Evolutionary conservation across 768 basidiomycete species (phyloP), one percentile per base, ranked within the genome.

Genomic region (Tulasnella sp.): DNA sequence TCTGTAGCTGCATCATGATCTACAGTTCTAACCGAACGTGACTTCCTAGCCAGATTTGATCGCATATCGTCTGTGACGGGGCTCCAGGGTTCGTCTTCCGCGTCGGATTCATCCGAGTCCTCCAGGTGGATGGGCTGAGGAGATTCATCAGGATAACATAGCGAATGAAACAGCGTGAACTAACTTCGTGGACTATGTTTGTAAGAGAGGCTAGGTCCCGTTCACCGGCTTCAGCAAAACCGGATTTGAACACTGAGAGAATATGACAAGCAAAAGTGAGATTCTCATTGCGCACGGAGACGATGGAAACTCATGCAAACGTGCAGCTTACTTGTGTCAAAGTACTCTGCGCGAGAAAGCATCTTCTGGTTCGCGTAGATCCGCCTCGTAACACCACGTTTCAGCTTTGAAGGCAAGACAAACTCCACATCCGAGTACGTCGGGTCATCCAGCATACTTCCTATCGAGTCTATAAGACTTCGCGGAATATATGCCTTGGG

Each of bases 371-470:
- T 80, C 1, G 88, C 89, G 67, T 80, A 85, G 63, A 92, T 85
- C 15, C 66, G 66, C 15, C 74, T 69, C 25, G 65, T 63, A 43
- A 71, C 74, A 22, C 70, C 69, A 15, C 71, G 71, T 25, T 73
- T 68, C 31, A 74, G 66, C 30, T 71, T 71, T 44, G 73, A 71
- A 0, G 85, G 85, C 29, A 92, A 72, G 19, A 90, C 72, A 63
- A 92, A 92, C 67, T 85, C 82, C 17, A 92, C 80, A 65, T 92
- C 89, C 4, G 89, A 89, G 65, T 91, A 92, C 11, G 78, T 67
- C n/a, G 85, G 85, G 65, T 92, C 85, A 64, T 92, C 83, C 9
- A 92, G 73, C 24, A 92, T 71, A 30, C 75, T 71, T 4, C 89
- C 90, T n/a, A 91, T 74, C 12, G 82, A 81, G 63, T 83, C 79